These are phyloP conservation scores for Acidomyces sp. DNA, from an alignment of 495 filamentous ascomycete genomes.

Conservation along the genomic window DNA sequence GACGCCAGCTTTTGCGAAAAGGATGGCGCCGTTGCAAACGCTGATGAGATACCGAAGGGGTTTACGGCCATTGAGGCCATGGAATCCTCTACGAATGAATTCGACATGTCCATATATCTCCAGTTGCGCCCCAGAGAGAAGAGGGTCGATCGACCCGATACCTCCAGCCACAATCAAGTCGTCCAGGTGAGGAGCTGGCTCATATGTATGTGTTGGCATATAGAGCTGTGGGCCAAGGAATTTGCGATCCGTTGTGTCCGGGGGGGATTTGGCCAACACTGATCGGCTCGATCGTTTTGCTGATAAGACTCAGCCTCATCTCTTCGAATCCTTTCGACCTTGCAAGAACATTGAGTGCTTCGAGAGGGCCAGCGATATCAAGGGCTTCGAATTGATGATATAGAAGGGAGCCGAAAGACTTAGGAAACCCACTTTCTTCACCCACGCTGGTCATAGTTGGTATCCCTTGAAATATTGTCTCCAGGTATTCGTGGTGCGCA, in stretches of 20 bases:
- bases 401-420: too few relatives aligned
- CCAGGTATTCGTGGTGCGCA: too few relatives aligned
- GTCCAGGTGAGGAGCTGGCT: constrained; percentile 38
- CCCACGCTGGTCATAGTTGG: too few relatives aligned
- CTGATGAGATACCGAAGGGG: constrained; percentile 44
- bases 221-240: constrained; percentile 31
- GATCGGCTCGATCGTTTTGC: constrained; percentile 42
- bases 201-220: constrained; percentile 51
- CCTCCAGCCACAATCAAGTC: constrained; percentile 56
- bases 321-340: constrained; percentile 12
- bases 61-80: constrained; percentile 26
- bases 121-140: constrained; percentile 8
- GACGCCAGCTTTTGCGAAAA: constrained; percentile 42
- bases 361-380: constrained; percentile 49
- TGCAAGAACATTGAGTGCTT: constrained; percentile 46
- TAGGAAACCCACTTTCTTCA: too few relatives aligned
- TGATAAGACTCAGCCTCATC: constrained; percentile 37
- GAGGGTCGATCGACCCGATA: constrained; percentile 3
- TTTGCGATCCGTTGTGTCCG: too few relatives aligned
- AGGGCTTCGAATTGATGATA: constrained; percentile 41
- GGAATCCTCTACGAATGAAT: constrained; percentile 8
- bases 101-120: constrained; percentile 31
- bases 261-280: too few relatives aligned
- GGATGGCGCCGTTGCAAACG: constrained; percentile 45
- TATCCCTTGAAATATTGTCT: too few relatives aligned